These are phyloP conservation scores for Jasminum sambac DNA, from an alignment of 257 asterid species.

Conservation along the genomic window DNA sequence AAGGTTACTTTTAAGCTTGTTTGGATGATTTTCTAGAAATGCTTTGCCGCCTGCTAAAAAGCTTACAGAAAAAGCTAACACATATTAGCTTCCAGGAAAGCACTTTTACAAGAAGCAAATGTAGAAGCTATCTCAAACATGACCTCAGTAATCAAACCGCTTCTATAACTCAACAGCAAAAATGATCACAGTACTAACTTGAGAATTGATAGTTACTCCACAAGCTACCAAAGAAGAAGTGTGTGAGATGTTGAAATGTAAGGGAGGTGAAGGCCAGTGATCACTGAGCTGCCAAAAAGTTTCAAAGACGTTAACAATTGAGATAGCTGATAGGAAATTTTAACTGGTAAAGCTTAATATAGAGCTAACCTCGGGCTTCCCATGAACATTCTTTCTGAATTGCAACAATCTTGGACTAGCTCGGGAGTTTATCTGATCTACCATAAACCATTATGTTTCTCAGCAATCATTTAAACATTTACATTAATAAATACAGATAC, in stretches of 20 bases:
- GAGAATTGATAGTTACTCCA: conserved; percentile 65
- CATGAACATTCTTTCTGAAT: conserved; percentile 65
- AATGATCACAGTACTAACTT: conserved; percentile 51
- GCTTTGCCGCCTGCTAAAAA: no score
- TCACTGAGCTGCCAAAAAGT: conserved; percentile 41
- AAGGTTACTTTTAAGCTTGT: no score
- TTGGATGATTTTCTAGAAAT: no score
- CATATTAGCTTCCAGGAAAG: no score
- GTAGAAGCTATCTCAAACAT: no score
- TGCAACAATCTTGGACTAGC: conserved; percentile 65
- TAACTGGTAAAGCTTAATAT: neutral
- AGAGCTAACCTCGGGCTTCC: conserved; percentile 83
- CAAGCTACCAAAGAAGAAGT: conserved; percentile 89
- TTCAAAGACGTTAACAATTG: conserved; percentile 11
- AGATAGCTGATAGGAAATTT: neutral
- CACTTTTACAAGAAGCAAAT: no score
- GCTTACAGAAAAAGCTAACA: no score
- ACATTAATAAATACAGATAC: conserved; percentile 12
- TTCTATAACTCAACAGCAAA: conserved; percentile 11
- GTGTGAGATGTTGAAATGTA: conserved; percentile 90
- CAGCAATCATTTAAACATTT: conserved; percentile 16
- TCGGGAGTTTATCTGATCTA: conserved; percentile 79
- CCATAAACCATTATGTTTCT: conserved; percentile 31
- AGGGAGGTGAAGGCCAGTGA: conserved; percentile 47
- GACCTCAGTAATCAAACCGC: neutral